Base-by-base conservation (phyloP, 139 green algal species). In the Desmodesmus armatus region DNA sequence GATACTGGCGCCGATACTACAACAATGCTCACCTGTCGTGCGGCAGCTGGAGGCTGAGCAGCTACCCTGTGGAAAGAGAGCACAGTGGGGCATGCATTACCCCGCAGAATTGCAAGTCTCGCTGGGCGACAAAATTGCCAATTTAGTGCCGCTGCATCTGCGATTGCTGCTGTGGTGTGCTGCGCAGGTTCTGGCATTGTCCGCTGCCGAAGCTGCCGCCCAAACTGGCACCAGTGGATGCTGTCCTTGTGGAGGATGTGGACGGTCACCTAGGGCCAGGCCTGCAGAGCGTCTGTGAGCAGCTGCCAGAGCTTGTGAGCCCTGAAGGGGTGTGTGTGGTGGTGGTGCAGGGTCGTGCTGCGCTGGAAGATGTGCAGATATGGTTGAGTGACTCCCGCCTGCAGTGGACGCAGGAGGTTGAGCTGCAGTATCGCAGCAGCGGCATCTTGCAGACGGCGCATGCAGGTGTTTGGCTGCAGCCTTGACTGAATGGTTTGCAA, bases 181-280 rank as follows among this genome's bases (percentile, higher is more conserved):
- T 37, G 40, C 51, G 66, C 66, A 78, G 80, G 51, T 87, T 87
- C 39, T 87, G 82, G 82, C 60, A 75, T 7, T 87, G 63, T 65
- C 44, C 82, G 0, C 70, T 80, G 33, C 82, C 82, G 5, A 70
- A 72, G 33, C 82, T 87, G 51, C 82, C 82, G 13, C 82, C 82
- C 2, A 87, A 87, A 70, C 71, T 87, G 69, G 44, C 70, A 37
- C 70, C 71, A 7, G 82, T 87, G 4, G 82, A 87, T 65, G 69
- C 70, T 33, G 70, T 87, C 15, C 19, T 87, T 9, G 51, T 87
- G 15, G 82, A 80, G 40, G 82, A 80, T 31, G 82, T 49, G 2
- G 69, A 63, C n/a, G 70, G 39, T 23, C 60, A 55, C 5, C 40
- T 75, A 25, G 37, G 33, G 15, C 11, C 70, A 17, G 70, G 70